Percentiles rank a stretch among this genome's conserved stretches.
phyloP scores from a whole-genome alignment of 2,329 filamentous ascomycete genomes.

The Didymella glomerata region DNA sequence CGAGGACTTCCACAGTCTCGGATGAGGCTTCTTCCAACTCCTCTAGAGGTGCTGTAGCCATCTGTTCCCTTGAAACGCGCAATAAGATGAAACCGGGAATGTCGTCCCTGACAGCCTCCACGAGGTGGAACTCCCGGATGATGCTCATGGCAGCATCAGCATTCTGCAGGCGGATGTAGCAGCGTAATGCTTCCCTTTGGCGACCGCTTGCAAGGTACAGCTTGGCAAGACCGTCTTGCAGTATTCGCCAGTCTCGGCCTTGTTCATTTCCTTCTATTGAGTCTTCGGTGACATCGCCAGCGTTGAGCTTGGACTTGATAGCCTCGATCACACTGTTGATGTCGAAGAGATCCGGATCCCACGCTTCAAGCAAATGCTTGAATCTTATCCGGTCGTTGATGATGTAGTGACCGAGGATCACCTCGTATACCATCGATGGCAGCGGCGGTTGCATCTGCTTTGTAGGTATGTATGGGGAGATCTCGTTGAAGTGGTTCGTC shows the following conservation, averaged over 20 bases:
- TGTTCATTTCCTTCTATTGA: constrained; percentile 76
- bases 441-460: constrained; percentile 80
- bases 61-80: constrained; percentile 76
- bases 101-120: constrained; percentile 87
- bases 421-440: constrained; percentile 83
- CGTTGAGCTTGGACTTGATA: constrained; percentile 82
- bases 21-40: constrained; percentile 82
- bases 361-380: constrained; percentile 79
- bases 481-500: constrained; percentile 86
- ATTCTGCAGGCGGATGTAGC: constrained; percentile 90
- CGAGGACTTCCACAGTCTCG: constrained; percentile 85
- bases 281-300: constrained; percentile 76
- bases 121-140: constrained; percentile 87
- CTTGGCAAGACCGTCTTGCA: constrained; percentile 86
- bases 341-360: constrained; percentile 86
- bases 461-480: constrained; percentile 82
- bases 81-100: constrained; percentile 88
- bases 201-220: constrained; percentile 84
- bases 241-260: constrained; percentile 84
- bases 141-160: constrained; percentile 87
- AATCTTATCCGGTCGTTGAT: constrained; percentile 78
- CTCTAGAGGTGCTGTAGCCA: constrained; percentile 68
- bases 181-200: constrained; percentile 83
- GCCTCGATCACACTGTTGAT: constrained; percentile 77
- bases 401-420: constrained; percentile 88